Percentiles rank a stretch among this genome's conserved stretches.
These are phyloP conservation scores for Lobosporangium transversale DNA, from an alignment of 192 early-diverging fungal genomes.

Conservation along the genomic window DNA sequence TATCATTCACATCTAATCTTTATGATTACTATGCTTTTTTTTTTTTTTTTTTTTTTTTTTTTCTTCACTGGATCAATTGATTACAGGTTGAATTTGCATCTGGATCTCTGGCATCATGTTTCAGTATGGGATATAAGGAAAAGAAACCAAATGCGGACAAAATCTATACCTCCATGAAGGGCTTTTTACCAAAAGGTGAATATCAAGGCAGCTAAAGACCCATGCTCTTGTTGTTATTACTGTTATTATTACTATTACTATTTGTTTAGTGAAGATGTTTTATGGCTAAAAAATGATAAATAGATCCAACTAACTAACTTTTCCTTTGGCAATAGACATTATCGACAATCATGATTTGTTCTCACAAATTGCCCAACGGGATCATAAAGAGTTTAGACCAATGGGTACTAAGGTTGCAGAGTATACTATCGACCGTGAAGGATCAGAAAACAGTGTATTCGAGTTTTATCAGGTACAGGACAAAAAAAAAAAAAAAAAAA, in stretches of 20 bases:
- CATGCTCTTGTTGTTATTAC: too few relatives aligned
- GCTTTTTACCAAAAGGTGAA: slow-evolving; percentile 60
- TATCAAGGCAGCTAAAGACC: too few relatives aligned
- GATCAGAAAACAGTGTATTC: slow-evolving; percentile 52
- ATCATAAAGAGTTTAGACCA: slow-evolving; percentile 76
- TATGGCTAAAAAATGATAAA: too few relatives aligned
- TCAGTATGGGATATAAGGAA: slow-evolving; percentile 72
- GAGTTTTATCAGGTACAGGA: slow-evolving; percentile 77
- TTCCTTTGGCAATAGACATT: slow-evolving; percentile 49
- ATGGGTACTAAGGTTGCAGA: slow-evolving; percentile 81
- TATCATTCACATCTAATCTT: not conserved
- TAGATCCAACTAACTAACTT: too few relatives aligned
- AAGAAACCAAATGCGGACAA: slow-evolving; percentile 76
- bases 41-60: too few relatives aligned
- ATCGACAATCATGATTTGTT: slow-evolving; percentile 73
- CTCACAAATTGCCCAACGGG: slow-evolving; percentile 64
- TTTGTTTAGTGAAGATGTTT: too few relatives aligned
- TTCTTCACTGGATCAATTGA: too few relatives aligned
- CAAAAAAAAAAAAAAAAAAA: too few relatives aligned
- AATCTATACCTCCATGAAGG: slow-evolving; percentile 64
- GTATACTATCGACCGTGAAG: slow-evolving; percentile 63
- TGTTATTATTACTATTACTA: too few relatives aligned
- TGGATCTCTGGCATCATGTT: slow-evolving; percentile 79
- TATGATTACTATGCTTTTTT: too few relatives aligned
- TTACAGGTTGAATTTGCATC: slow-evolving; percentile 78